Evolutionary conservation across 2,329 filamentous ascomycete species (phyloP), one percentile per base, ranked within the genome.

Genomic region (Acephala macrosclerotiorum): DNA sequence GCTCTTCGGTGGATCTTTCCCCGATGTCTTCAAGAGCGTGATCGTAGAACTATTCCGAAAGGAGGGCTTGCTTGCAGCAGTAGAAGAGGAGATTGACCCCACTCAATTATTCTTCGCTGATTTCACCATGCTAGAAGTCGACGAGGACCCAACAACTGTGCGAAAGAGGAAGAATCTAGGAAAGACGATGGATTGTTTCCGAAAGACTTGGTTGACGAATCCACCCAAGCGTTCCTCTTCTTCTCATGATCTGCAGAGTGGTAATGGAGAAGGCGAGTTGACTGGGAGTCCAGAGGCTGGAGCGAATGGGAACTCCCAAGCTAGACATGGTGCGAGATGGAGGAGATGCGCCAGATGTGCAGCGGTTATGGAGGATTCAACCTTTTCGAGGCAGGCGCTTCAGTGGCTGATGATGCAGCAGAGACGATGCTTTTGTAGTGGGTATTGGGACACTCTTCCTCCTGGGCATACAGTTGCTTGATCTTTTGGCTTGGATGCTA

Each of bases 391-490:
- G 53, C 69, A 68, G 22, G 65, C 71, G n/a, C 62, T 77, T 57
- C 74, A 77, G 60, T 77, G 74, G 75, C 47, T 77, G 63, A 68
- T 73, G 56, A 75, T 76, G 74, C 75, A 77, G 68, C 74, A 76
- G 61, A 66, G 75, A 42, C 64, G 75, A 8, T 77, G 76, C 51
- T 77, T 74, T 60, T 77, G 76, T 65, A 70, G 72, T 55, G 76
- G 75, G 20, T 74, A 73, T 68, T 77, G 75, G 74, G 64, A 74
- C 72, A 75, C 71, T 45, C 60, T 77, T 58, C 51, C 63, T n/a
- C 56, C 63, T 36, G 74, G 74, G n/a, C 67, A 74, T 57, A 70
- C 61, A 42, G 58, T 70, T 59, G 70, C 72, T 70, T 76, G 64
- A 72, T 53, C 12, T 53, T 22, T 49, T 22, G 45, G 45, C 7